A percentile compares a stretch with the other conserved stretches of the same genome.
Evolutionary conservation across 2,329 filamentous ascomycete genomes (phyloP).

Genomic region (Alternaria sp.): DNA sequence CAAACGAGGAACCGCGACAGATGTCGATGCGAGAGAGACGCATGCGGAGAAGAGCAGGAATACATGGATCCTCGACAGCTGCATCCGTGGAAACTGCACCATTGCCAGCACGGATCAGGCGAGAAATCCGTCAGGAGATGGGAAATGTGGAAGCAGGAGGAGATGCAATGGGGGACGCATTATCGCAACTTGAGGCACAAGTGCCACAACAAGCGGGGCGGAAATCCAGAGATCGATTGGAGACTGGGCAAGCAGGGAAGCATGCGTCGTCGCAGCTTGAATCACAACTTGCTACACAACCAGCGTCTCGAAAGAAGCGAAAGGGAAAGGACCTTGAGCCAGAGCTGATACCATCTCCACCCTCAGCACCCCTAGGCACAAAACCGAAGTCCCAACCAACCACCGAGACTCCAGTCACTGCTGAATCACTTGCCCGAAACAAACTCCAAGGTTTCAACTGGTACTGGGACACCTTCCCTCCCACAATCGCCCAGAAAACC

Average conservation of each 20-base stretch:
- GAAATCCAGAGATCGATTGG: neutral
- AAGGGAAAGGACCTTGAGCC: neutral
- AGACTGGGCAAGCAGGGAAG: neutral
- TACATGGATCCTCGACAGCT: neutral
- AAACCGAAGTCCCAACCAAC: neutral
- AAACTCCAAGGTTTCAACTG: slow-evolving; percentile 35
- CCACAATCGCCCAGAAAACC: slow-evolving; percentile 47
- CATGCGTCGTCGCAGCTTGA: neutral
- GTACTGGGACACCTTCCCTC: slow-evolving; percentile 47
- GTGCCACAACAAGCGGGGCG: neutral
- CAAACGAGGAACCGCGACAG: neutral
- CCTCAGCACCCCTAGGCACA: slow-evolving; percentile 21
- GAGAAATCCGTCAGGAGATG: neutral
- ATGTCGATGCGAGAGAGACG: slow-evolving; percentile 17
- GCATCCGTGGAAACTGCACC: neutral
- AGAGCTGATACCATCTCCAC: slow-evolving; percentile 22
- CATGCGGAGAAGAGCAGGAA: slow-evolving; percentile 6
- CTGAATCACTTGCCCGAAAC: slow-evolving; percentile 8
- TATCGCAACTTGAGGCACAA: neutral
- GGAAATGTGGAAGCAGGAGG: neutral
- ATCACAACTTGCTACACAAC: neutral
- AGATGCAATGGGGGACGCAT: neutral
- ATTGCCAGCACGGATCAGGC: slow-evolving; percentile 1
- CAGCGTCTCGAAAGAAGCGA: neutral
- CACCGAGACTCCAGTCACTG: slow-evolving; percentile 13